These are phyloP conservation scores for Xylaria polymorpha DNA, from an alignment of 2,329 filamentous ascomycete genomes.

Conservation along the genomic window DNA sequence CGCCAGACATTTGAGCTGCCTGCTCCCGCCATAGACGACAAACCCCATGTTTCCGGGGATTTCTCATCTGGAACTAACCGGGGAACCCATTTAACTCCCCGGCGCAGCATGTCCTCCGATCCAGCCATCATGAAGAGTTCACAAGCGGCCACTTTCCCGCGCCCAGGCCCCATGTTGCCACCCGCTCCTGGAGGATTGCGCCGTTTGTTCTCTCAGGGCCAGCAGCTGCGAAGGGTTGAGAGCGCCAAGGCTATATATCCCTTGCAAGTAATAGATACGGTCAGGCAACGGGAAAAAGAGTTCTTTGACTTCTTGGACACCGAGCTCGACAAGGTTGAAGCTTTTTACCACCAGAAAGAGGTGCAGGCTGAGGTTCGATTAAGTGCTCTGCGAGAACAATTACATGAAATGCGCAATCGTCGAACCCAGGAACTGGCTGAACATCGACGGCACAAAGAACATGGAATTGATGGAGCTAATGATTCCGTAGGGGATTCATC, in stretches of 20 bases:
- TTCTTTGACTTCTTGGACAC: constrained; percentile 87
- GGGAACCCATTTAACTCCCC: constrained; percentile 46
- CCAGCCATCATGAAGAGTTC: constrained; percentile 26
- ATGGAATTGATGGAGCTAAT: constrained; percentile 45
- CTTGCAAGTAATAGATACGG: constrained; percentile 58
- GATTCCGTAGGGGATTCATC: constrained; percentile 41
- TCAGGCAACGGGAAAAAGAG: constrained; percentile 80
- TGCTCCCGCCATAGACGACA: constrained; percentile 58
- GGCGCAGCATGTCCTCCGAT: constrained; percentile 54
- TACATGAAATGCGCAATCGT: constrained; percentile 92
- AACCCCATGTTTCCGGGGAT: constrained; percentile 12
- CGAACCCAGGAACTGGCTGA: constrained; percentile 77
- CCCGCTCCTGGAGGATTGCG: constrained; percentile 50
- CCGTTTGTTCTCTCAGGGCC: constrained; percentile 56
- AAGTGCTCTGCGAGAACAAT: constrained; percentile 77
- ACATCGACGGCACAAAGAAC: constrained; percentile 53
- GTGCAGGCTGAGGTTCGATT: constrained; percentile 82
- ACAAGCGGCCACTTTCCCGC: constrained; percentile 35
- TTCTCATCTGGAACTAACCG: constrained; percentile 6
- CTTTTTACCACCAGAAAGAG: constrained; percentile 90
- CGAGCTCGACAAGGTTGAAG: constrained; percentile 91
- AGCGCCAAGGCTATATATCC: constrained; percentile 57
- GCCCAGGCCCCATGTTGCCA: constrained; percentile 40
- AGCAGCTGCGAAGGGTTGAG: constrained; percentile 51
- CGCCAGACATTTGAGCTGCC: constrained; percentile 63